Conservation (phyloP, 208 protist species). For the Porcisia deanei region DNA sequence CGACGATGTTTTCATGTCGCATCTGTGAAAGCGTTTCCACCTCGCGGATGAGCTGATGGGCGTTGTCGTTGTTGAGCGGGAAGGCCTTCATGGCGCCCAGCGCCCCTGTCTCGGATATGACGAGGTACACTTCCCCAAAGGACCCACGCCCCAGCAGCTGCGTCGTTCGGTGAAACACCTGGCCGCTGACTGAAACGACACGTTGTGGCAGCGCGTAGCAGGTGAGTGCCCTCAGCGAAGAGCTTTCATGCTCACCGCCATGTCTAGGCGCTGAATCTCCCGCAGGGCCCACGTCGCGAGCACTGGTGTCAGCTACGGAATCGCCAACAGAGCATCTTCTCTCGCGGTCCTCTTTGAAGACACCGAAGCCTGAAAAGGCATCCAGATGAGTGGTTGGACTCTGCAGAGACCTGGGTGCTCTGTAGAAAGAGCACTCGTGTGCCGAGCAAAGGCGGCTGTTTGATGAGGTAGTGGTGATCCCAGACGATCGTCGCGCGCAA, state of each 20-base stretch:
- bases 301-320: background rate
- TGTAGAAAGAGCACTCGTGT: background rate
- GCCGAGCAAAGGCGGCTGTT: background rate
- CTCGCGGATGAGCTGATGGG: conserved; percentile 50
- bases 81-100: conserved; percentile 79
- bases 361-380: background rate
- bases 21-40: conserved; percentile 70
- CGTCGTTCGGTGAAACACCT: conserved; percentile 51
- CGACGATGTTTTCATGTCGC: conserved; percentile 94
- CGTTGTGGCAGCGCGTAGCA: conserved; percentile 23
- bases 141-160: conserved; percentile 51
- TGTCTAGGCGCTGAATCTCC: background rate
- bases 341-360: background rate
- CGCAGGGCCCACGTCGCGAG: conserved; percentile 1
- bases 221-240: background rate
- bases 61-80: conserved; percentile 30
- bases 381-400: background rate
- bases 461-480: background rate
- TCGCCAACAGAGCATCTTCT: too few species aligned
- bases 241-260: background rate
- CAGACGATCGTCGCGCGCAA: background rate
- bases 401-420: background rate
- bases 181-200: conserved; percentile 41
- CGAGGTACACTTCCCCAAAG: conserved; percentile 71
- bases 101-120: conserved; percentile 58